Evolutionary conservation across 257 asterid genomes (phyloP).

Genomic region (Lantana camara): DNA sequence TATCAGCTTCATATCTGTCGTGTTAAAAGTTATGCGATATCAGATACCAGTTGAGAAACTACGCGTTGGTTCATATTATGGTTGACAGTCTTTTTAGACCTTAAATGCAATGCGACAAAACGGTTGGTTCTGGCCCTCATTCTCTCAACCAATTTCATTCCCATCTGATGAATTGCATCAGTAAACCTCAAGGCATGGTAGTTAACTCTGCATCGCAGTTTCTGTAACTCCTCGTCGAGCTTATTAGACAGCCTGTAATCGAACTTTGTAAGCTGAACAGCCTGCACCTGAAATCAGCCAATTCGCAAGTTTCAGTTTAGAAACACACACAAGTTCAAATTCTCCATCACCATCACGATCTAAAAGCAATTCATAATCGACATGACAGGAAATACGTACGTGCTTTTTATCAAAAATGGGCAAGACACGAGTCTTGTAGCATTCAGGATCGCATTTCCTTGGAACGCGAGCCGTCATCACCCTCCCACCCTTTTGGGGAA

Average conservation of each 20-base stretch:
- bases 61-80: too few species aligned
- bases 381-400: constrained; percentile 31
- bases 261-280: constrained; percentile 53
- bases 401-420: constrained; percentile 44
- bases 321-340: not conserved
- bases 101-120: constrained; percentile 49
- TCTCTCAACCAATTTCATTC: constrained; percentile 42
- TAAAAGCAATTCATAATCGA: too few species aligned
- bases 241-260: constrained; percentile 64
- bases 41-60: too few species aligned
- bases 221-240: constrained; percentile 51
- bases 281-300: constrained; percentile 42
- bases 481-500: constrained; percentile 38
- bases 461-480: constrained; percentile 43
- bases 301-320: too few species aligned
- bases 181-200: constrained; percentile 61
- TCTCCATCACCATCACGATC: too few species aligned
- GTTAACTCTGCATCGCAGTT: constrained; percentile 63
- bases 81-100: constrained; percentile 26
- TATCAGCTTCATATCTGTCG: constrained; percentile 58
- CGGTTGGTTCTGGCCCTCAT: constrained; percentile 43
- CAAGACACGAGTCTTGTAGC: constrained; percentile 44
- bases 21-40: not conserved
- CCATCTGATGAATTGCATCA: constrained; percentile 40
- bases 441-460: constrained; percentile 44